Conservation (phyloP, 768 basidiomycete species). For the Suillus ampliporus region DNA sequence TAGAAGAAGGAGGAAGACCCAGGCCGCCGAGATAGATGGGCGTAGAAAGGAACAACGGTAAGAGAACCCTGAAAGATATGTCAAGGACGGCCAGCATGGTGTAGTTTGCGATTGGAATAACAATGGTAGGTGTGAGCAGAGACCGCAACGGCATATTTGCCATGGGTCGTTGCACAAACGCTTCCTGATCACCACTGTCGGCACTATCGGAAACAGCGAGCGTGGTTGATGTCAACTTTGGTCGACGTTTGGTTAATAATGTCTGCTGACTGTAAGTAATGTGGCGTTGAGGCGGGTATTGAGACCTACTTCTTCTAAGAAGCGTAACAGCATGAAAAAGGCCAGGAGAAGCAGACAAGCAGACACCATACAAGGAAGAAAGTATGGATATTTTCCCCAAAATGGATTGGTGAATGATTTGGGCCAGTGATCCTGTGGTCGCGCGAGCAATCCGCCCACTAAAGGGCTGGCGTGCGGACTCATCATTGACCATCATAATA, state of each 20-base stretch:
- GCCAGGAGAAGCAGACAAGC: conserved; percentile 19
- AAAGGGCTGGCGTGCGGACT: conserved; percentile 56
- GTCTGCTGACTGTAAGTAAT: neutral
- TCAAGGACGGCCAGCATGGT: conserved; percentile 48
- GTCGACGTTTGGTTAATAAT: conserved; percentile 15
- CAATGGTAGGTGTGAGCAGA: conserved; percentile 41
- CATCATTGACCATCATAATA: neutral
- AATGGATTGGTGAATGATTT: conserved; percentile 46
- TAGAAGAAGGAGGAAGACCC: conserved; percentile 44
- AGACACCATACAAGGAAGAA: conserved; percentile 40
- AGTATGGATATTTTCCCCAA: conserved; percentile 43
- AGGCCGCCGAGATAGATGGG: conserved; percentile 50
- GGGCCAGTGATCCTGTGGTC: conserved; percentile 62
- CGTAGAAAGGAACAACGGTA: conserved; percentile 52
- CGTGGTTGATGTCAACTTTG: conserved; percentile 15
- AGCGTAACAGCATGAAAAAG: conserved; percentile 24
- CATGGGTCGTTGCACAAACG: conserved; percentile 5
- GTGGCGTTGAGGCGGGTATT: too few relatives aligned
- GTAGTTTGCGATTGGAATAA: conserved; percentile 51
- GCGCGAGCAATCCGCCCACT: conserved; percentile 62
- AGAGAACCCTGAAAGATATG: conserved; percentile 42
- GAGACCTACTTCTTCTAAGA: conserved; percentile 35
- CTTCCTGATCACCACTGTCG: conserved; percentile 14
- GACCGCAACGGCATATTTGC: conserved; percentile 50
- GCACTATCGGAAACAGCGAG: neutral